phyloP scores from a whole-genome alignment of 306 rosid species.

The Prunus fruticosa region DNA sequence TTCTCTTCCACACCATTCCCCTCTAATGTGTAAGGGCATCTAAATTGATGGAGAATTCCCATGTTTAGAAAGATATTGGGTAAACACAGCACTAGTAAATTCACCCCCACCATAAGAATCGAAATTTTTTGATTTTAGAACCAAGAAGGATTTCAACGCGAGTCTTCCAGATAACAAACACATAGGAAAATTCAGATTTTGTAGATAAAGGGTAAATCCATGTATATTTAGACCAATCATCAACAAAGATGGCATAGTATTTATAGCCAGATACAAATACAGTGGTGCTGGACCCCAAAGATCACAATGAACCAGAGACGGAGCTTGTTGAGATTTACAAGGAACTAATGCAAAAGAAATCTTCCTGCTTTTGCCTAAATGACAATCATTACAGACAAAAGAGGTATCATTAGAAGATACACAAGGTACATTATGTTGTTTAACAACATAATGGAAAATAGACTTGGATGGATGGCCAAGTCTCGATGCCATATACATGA shows the following conservation, averaged over 20 bases:
- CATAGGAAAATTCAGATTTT: neutral
- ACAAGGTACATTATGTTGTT: no score
- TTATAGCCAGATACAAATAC: no score
- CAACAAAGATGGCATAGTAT: neutral
- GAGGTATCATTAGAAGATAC: no score
- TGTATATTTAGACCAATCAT: neutral
- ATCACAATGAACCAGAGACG: neutral
- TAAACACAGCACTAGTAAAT: neutral
- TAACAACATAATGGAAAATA: no score
- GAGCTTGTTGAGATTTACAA: slow-evolving; percentile 19
- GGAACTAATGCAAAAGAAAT: neutral
- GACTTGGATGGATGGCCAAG: no score
- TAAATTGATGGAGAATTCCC: no score
- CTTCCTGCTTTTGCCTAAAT: neutral
- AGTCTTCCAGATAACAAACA: neutral
- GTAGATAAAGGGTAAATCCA: neutral
- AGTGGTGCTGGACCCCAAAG: neutral
- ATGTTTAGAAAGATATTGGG: neutral
- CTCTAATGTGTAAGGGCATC: no score
- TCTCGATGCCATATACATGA: no score
- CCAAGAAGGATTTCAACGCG: neutral
- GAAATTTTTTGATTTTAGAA: neutral
- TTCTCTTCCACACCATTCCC: neutral
- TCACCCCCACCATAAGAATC: neutral
- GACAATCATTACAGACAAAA: no score